Evolutionary conservation across 192 early-diverging fungal species (phyloP).

Genomic region (Phlyctochytrium arcticum): DNA sequence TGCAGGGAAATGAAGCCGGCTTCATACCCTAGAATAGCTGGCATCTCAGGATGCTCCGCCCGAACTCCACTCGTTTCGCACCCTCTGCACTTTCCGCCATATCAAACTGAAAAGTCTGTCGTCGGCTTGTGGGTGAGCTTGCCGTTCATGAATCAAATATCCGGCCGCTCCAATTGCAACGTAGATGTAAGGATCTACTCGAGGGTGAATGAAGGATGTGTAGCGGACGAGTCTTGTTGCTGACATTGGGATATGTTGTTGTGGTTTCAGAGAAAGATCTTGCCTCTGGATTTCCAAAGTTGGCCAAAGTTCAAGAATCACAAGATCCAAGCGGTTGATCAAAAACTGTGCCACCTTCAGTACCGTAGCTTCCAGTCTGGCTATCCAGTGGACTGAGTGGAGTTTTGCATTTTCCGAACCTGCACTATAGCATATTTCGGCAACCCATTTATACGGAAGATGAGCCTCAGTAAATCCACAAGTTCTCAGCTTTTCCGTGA

Average conservation of each 20-base stretch:
- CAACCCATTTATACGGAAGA: too few species aligned
- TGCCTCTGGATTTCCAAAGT: not conserved
- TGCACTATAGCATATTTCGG: too few species aligned
- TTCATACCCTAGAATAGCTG: too few species aligned
- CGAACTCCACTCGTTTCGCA: not conserved
- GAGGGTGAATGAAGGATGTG: conserved; percentile 27
- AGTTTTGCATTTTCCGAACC: too few species aligned
- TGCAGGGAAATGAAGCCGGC: too few species aligned
- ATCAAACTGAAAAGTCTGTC: conserved; percentile 5
- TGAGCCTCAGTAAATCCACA: too few species aligned
- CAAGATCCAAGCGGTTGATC: too few species aligned
- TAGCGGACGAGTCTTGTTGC: conserved; percentile 28
- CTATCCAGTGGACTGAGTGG: too few species aligned
- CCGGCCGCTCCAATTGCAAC: conserved; percentile 35
- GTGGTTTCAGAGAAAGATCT: not conserved
- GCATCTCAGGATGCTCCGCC: too few species aligned
- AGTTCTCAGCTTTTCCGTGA: too few species aligned
- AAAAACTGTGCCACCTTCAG: not conserved
- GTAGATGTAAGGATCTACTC: conserved; percentile 35
- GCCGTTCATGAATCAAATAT: conserved; percentile 33
- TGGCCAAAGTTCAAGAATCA: too few species aligned
- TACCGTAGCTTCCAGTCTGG: too few species aligned
- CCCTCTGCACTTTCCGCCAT: conserved; percentile 7
- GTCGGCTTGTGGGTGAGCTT: not conserved
- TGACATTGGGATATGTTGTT: not conserved